A percentile compares a stretch with the other conserved stretches of the same genome.
Conservation (phyloP, 495 filamentous ascomycete species). For the Podospora pseudopauciseta region DNA sequence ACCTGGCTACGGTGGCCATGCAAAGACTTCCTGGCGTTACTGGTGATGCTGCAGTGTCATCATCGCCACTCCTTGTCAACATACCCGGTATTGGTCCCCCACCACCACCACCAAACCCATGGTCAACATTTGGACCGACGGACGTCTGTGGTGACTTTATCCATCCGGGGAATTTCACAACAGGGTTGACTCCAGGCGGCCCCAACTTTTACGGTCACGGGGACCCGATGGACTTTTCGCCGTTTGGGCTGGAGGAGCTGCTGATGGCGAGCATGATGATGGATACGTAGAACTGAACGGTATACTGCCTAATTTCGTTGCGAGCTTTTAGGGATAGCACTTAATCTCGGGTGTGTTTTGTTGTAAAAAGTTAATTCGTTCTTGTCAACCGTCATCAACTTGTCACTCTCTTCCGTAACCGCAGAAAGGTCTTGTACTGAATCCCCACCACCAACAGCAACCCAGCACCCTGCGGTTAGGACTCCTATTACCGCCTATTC, state of each 20-base stretch:
- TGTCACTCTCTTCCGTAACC: too few relatives aligned
- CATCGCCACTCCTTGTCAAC: background rate
- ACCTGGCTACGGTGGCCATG: background rate
- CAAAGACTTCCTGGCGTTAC: background rate
- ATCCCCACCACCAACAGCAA: too few relatives aligned
- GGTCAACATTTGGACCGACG: background rate
- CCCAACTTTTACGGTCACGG: conserved; percentile 7
- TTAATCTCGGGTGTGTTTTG: too few relatives aligned
- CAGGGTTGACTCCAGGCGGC: background rate
- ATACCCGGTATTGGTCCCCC: background rate
- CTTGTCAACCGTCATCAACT: too few relatives aligned
- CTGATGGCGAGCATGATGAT: conserved; percentile 9
- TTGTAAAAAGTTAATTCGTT: too few relatives aligned
- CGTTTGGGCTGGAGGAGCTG: conserved; percentile 18
- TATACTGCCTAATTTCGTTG: too few relatives aligned
- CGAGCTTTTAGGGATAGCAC: too few relatives aligned
- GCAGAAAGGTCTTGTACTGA: too few relatives aligned
- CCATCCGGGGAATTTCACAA: background rate
- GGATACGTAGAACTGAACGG: background rate
- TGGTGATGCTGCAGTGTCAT: background rate
- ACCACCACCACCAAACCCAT: background rate
- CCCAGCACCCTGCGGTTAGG: too few relatives aligned
- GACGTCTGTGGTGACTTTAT: background rate
- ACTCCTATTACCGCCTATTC: too few relatives aligned
- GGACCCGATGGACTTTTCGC: conserved; percentile 15